Percentiles rank a stretch among this genome's conserved stretches.
Evolutionary conservation across 1,139 yeast genomes (phyloP).

Genomic region (Maudiozyma humilis): DNA sequence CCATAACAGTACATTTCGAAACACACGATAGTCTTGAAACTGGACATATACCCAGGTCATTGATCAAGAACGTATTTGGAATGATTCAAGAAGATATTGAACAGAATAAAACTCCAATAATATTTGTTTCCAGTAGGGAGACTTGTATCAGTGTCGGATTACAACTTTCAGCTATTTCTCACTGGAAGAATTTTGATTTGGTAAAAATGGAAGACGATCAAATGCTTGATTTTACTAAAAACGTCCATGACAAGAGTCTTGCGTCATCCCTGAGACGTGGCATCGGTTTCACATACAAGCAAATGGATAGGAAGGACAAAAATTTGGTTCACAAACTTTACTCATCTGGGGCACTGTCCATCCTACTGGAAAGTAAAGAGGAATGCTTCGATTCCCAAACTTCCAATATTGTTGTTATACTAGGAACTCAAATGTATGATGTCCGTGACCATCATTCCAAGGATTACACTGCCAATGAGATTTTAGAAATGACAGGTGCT

Average conservation of each 20-base stretch:
- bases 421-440: constrained; percentile 68
- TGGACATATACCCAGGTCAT: constrained; percentile 43
- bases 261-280: constrained; percentile 46
- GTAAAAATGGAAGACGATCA: constrained; percentile 34
- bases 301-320: constrained; percentile 51
- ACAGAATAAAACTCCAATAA: constrained; percentile 21
- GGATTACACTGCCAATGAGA: constrained; percentile 58
- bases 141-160: constrained; percentile 47
- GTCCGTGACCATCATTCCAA: constrained; percentile 63
- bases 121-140: constrained; percentile 52
- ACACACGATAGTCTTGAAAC: constrained; percentile 41
- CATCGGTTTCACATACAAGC: constrained; percentile 56
- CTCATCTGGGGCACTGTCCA: constrained; percentile 40
- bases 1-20: constrained; percentile 54
- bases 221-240: constrained; percentile 38
- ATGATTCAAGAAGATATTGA: constrained; percentile 12
- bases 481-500: constrained; percentile 69
- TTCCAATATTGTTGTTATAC: constrained; percentile 49
- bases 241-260: constrained; percentile 43
- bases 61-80: constrained; percentile 43
- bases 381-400: constrained; percentile 44
- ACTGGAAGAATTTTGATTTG: constrained; percentile 33
- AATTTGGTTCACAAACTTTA: constrained; percentile 48
- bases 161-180: constrained; percentile 37
- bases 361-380: constrained; percentile 53